Base-by-base conservation (phyloP, 371 early-diverging fungal species). In the Mycotypha africana region DNA sequence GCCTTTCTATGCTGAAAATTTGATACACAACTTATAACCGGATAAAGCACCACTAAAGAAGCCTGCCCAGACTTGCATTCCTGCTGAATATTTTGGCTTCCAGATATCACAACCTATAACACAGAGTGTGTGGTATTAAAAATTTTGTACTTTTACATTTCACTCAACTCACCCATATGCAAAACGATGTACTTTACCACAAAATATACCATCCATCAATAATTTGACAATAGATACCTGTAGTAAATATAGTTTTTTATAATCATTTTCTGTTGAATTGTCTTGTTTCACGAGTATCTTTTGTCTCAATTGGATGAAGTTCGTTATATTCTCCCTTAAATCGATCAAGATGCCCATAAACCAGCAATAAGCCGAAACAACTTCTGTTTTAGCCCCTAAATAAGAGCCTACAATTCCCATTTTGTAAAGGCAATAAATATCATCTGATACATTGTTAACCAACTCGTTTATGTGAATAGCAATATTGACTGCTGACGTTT, bases 401-500 rank as follows among this genome's bases (percentile, higher is more conserved):
- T 48, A 35, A 9, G 61, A 23, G 35, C 58, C 53, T 11, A 88
- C 34, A 3, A 85, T 60, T 6, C 86, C 87, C 35, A 91, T 52
- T 42, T 86, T 88, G 20, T 76, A 76, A 3, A 88, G 58, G 41
- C 85, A 85, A 45, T 76, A 83, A 16, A 84, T 57, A 45, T 91
- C 92, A 60, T 91, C 92, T 12, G 80, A 65, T n/a, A 88, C 44
- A 23, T 78, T 79, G 47, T 89, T 85, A n/a, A 73, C 60, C 21
- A 85, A 49, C 8, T 82, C 79, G 34, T 57, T 60, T n/a, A n/a
- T n/a, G n/a, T n/a, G n/a, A n/a, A 52, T 24, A 28, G 48, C 48
- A 35, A 41, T 34, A 0, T 33, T 24, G 8, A 60, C 21, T 1
- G 62, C 32, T 5, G 51, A 26, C 3, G 39, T 46, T 28, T 40